A percentile compares a stretch with the other conserved stretches of the same genome.
Conservation (phyloP, 139 green algal species). For the Deuterostichococcus epilithicus region DNA sequence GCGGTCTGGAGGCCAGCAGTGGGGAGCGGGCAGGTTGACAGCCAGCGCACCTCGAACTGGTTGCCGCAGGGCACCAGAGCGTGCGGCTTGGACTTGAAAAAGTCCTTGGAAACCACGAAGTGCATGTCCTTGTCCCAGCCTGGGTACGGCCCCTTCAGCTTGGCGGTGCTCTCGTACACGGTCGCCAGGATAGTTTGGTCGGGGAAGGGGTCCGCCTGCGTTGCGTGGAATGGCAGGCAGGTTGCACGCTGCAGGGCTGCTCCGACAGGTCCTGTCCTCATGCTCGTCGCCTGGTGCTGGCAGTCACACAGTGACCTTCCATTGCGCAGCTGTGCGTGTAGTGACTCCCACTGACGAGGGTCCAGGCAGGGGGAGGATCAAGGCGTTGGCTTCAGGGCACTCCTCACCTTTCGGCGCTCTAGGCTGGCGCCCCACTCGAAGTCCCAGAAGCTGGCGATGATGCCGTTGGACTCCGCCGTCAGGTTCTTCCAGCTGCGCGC, state of each 20-base stretch:
- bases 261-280: not conserved
- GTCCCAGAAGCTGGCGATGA: constrained; percentile 81
- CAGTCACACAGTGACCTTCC: too few relatives aligned
- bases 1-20: too few relatives aligned
- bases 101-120: constrained; percentile 75
- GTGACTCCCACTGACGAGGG: too few relatives aligned
- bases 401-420: not conserved
- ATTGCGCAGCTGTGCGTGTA: not conserved
- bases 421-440: constrained; percentile 84
- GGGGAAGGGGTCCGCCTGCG: not conserved
- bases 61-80: constrained; percentile 82
- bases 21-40: too few relatives aligned
- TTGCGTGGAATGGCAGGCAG: not conserved
- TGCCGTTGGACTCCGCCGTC: constrained; percentile 58
- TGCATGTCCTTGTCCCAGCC: constrained; percentile 88
- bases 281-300: too few relatives aligned
- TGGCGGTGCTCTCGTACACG: constrained; percentile 56
- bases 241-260: constrained; percentile 4
- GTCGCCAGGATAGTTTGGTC: constrained; percentile 82
- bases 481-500: constrained; percentile 73
- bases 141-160: constrained; percentile 36
- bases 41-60: constrained; percentile 85
- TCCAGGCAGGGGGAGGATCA: too few relatives aligned
- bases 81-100: constrained; percentile 59
- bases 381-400: constrained; percentile 14